phyloP scores from a whole-genome alignment of 2,329 filamentous ascomycete genomes.

The Colletotrichum tanaceti region DNA sequence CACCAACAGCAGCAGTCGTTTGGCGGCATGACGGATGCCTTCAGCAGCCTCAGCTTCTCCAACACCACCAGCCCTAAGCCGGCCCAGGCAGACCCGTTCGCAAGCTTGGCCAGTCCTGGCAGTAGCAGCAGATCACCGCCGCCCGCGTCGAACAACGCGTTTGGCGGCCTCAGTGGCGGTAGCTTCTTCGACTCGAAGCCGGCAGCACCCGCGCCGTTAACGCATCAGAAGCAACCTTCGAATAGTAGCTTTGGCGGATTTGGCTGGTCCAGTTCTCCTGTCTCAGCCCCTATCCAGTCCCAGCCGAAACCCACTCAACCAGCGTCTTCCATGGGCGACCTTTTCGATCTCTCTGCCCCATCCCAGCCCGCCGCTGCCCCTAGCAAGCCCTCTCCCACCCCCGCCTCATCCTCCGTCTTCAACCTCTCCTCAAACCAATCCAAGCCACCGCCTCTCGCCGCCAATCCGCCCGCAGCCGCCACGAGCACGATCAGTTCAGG shows the following conservation, averaged over 20 bases:
- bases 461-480: slow-evolving; percentile 55
- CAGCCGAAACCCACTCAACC: slow-evolving; percentile 57
- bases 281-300: slow-evolving; percentile 49
- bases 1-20: slow-evolving; percentile 60
- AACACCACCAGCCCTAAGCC: slow-evolving; percentile 59
- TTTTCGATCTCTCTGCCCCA: slow-evolving; percentile 80
- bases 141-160: slow-evolving; percentile 55
- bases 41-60: slow-evolving; percentile 60
- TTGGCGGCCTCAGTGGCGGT: slow-evolving; percentile 73
- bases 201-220: slow-evolving; percentile 63
- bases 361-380: slow-evolving; percentile 52
- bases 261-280: slow-evolving; percentile 66
- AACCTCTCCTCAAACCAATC: slow-evolving; percentile 74
- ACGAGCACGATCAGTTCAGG: slow-evolving; percentile 50
- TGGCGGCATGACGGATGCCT: slow-evolving; percentile 83
- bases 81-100: slow-evolving; percentile 67
- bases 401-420: slow-evolving; percentile 75
- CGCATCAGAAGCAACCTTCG: slow-evolving; percentile 63
- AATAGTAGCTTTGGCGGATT: slow-evolving; percentile 76
- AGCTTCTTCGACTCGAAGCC: slow-evolving; percentile 85
- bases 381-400: slow-evolving; percentile 54
- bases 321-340: slow-evolving; percentile 74
- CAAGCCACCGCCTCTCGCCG: slow-evolving; percentile 55
- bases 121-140: slow-evolving; percentile 50
- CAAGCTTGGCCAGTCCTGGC: slow-evolving; percentile 62